Evolutionary conservation across 257 asterid genomes (phyloP), one percentile per base, ranked within the genome.

Genomic region (Capsicum pubescens): DNA sequence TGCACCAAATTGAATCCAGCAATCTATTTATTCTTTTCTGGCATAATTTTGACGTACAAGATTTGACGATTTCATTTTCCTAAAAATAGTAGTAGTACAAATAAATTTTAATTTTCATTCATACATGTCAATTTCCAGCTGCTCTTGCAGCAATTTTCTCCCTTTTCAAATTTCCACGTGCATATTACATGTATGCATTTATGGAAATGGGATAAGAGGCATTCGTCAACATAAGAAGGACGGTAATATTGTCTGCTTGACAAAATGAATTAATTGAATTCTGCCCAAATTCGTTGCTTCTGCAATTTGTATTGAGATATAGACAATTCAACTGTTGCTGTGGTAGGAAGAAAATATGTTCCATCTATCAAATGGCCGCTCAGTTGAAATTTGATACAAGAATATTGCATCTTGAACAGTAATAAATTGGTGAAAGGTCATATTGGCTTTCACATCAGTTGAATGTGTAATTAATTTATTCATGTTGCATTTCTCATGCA

Each of bases 331-430:
- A 15, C n/a, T 21, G 4, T 10, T 52, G 8, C 52, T 52, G 64
- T 13, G 26, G 61, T 76, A 76, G 79, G 56, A 71, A 7, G 58
- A 71, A 14, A 54, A 76, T 9, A 69, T 69, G 4, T 54, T 54
- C 64, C 63, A 52, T 3, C 44, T 39, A 39, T 26, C 46, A 52
- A 76, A 7, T 44, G 13, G 26, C 81, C 64, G 64, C 14, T 63
- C 81, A 76, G 81, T 76, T 76, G 81, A 76, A 21, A 52, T 14
- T n/a, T 32, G 15, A 26, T 7, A 15, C 64, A 76, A 52, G 8
- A 32, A 21, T 54, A 26, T 52, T 26, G 50, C 39, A 54, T 76
- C 48, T 52, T 4, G 26, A 76, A 76, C 64, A 76, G 64, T 76
- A 76, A 76, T 54, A 76, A 76, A 14, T 76, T 26, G 61, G 63